Conservation (phyloP, 2,329 filamentous ascomycete genomes). For the Aspergillus candidus region DNA sequence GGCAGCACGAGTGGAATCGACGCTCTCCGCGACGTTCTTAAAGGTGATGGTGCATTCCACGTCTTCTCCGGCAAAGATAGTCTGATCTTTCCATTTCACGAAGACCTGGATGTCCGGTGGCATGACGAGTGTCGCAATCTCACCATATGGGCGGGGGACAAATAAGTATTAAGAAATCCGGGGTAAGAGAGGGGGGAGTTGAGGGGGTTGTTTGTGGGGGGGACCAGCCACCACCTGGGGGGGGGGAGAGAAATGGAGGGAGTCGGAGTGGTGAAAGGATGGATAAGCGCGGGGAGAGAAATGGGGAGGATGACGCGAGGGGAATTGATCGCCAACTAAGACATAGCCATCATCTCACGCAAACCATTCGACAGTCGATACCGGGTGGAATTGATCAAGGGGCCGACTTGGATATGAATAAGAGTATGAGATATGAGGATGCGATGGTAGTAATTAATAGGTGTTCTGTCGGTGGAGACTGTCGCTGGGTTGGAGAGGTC, state of each 20-base stretch:
- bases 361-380: no score
- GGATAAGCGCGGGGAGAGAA: background rate
- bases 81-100: slow-evolving; percentile 88
- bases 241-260: no score
- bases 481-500: no score
- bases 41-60: slow-evolving; percentile 95
- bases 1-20: slow-evolving; percentile 24
- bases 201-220: slow-evolving; percentile 12
- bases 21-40: slow-evolving; percentile 64
- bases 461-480: no score
- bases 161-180: slow-evolving; percentile 14
- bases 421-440: no score
- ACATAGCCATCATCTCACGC: no score
- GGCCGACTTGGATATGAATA: no score
- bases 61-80: slow-evolving; percentile 93
- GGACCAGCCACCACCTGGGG: slow-evolving; percentile 14
- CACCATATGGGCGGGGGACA: slow-evolving; percentile 27
- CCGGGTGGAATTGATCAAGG: no score
- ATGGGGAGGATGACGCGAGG: no score
- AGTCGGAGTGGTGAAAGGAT: background rate
- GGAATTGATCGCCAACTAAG: no score
- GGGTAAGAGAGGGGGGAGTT: slow-evolving; percentile 14
- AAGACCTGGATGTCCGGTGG: slow-evolving; percentile 84
- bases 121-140: slow-evolving; percentile 33
- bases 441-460: no score